Conservation (phyloP, 441 rosid genomes). For the Pelargonium citronellum region DNA sequence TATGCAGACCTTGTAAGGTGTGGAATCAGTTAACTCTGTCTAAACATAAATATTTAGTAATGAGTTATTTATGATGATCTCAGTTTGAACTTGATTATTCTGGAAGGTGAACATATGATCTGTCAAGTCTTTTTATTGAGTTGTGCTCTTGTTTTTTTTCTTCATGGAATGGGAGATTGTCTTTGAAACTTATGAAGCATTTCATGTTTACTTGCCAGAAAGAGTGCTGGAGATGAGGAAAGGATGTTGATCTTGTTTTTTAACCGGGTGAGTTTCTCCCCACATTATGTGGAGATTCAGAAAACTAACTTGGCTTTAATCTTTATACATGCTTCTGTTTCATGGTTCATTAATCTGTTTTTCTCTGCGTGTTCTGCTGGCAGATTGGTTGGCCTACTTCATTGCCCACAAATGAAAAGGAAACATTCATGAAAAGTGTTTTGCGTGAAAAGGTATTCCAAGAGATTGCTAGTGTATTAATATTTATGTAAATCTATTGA, state of each 20-base stretch:
- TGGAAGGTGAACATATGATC: not conserved
- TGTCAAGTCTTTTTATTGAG: not conserved
- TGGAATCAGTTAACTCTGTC: slow-evolving; percentile 2
- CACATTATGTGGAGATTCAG: slow-evolving; percentile 13
- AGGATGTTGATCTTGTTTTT: slow-evolving; percentile 74
- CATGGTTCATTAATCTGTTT: slow-evolving; percentile 17
- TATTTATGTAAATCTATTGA: too few species aligned
- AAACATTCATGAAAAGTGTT: slow-evolving; percentile 54
- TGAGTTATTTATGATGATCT: not conserved
- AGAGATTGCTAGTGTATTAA: not conserved
- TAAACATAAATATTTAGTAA: not conserved
- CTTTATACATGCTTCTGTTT: slow-evolving; percentile 4
- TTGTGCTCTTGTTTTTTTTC: not conserved
- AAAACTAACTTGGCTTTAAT: not conserved
- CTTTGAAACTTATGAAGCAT: slow-evolving; percentile 15
- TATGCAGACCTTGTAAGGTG: slow-evolving; percentile 72
- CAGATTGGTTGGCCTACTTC: slow-evolving; percentile 98
- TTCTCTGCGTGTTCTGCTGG: slow-evolving; percentile 18
- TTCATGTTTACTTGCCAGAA: slow-evolving; percentile 41
- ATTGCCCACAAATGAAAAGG: slow-evolving; percentile 81
- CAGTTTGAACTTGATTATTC: not conserved
- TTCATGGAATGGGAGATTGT: not conserved
- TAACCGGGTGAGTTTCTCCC: slow-evolving; percentile 47
- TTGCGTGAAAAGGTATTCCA: slow-evolving; percentile 62
- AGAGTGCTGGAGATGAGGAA: slow-evolving; percentile 80